Evolutionary conservation across 73 alveolate species (phyloP).

Genomic region (Paramecium biaurelia): DNA sequence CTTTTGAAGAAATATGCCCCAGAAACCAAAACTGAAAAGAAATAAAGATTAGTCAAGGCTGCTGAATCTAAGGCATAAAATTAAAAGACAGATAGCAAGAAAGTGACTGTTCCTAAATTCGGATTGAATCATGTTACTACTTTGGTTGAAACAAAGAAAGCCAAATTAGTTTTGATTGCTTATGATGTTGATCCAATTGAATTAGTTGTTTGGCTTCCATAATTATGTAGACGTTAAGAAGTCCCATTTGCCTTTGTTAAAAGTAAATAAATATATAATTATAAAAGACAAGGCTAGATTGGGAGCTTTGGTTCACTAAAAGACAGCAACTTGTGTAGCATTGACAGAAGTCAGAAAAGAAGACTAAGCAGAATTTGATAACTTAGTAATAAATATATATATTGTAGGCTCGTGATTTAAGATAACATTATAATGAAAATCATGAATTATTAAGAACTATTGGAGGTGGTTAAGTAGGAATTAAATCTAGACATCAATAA

Average conservation of each 20-base stretch:
- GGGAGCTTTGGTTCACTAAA: constrained; percentile 97
- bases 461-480: constrained; percentile 74
- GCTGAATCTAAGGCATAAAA: constrained; percentile 88
- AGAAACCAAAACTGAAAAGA: constrained; percentile 95
- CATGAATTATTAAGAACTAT: constrained; percentile 64
- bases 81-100: constrained; percentile 89
- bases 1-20: constrained; percentile 92
- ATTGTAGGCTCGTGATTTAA: constrained; percentile 32
- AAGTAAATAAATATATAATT: constrained; percentile 61
- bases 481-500: constrained; percentile 69
- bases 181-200: constrained; percentile 99
- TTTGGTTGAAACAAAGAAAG: constrained; percentile 95
- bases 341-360: constrained; percentile 95
- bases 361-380: constrained; percentile 85
- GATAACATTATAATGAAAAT: constrained; percentile 71
- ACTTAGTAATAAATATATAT: neutral
- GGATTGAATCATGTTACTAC: constrained; percentile 99
- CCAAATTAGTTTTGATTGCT: constrained; percentile 97
- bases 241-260: constrained; percentile 94
- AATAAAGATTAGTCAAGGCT: constrained; percentile 87
- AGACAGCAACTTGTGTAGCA: constrained; percentile 98
- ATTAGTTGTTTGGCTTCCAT: constrained; percentile 95
- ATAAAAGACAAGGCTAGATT: constrained; percentile 86
- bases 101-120: constrained; percentile 86
- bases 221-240: constrained; percentile 96